Conservation (phyloP, 176 grass and related monocot genomes). For the Aegilops bicornis region DNA sequence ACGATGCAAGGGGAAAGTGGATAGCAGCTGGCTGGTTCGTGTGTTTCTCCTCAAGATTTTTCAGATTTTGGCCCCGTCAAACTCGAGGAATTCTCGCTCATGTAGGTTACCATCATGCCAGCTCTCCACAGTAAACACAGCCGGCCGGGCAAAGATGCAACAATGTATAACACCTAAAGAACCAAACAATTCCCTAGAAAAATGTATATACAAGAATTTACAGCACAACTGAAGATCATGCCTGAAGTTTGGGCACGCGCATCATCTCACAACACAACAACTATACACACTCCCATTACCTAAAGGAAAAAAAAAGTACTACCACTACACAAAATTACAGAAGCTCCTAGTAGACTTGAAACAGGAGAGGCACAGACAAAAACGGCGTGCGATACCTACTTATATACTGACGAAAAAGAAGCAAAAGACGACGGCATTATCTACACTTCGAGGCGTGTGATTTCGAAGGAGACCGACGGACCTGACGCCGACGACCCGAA, state of each 20-base stretch:
- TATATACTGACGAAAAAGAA: neutral
- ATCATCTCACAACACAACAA: neutral
- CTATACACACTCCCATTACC: neutral
- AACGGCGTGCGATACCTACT: constrained; percentile 30
- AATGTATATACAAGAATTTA: constrained; percentile 22
- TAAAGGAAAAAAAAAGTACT: neutral
- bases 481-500: constrained; percentile 31
- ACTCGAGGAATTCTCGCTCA: neutral
- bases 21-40: constrained; percentile 14
- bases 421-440: constrained; percentile 2
- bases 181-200: neutral
- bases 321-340: neutral
- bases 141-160: neutral
- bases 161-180: neutral
- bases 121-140: neutral
- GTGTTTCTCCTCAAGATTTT: neutral
- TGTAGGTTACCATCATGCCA: constrained; percentile 4
- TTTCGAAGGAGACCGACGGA: constrained; percentile 38
- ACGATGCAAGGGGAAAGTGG: neutral
- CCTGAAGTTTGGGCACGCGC: constrained; percentile 21
- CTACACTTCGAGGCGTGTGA: constrained; percentile 55
- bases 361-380: constrained; percentile 32
- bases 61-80: neutral
- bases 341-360: constrained; percentile 29
- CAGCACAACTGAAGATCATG: neutral